Evolutionary conservation across 495 filamentous ascomycete species (phyloP), one percentile per base, ranked within the genome.

Genomic region (Hypomontagnella submonticulosa): DNA sequence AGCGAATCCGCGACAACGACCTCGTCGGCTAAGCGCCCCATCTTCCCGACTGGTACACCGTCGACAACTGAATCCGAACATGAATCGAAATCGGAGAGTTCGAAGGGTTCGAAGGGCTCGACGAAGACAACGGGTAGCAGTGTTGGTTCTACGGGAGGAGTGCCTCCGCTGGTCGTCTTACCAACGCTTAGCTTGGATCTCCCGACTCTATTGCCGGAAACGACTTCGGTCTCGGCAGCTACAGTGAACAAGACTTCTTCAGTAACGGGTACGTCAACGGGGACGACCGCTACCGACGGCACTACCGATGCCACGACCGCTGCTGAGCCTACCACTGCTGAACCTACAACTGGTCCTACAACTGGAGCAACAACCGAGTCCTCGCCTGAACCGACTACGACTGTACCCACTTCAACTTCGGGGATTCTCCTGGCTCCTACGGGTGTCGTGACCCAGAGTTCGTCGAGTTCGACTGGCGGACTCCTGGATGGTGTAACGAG

Each of bases 381-480:
- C 9, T 57, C 57, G 7, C 47, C 65, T 12, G 56, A 40, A 23
- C 34, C 70, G 1, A 49, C 64, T 16, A 46, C 71, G 7, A 66
- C 61, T 16, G 46, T 57, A 1, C 27, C 70, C 11, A 57, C 63
- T 3, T 65, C 69, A 27, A 64, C 73, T 18, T 68, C 73, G 15
- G 71, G 71, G 0, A 75, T 75, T 63, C 66, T 75, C n/a, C 61
- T 76, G 18, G 67, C 70, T 38, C 73, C 75, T 7, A 76, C 72
- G 0, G 75, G 75, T 42, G 70, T 71, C 12, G 73, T 79, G 19
- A 79, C 73, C 8, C 48, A 36, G 12, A 61, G 49, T 13, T 64
- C 73, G 4, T 59, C 64, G 4, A 72, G 61, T 44, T 57, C 71
- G 15, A 40, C 12, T 44, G 40, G 55, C 4, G 67, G 63, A 48